Evolutionary conservation across 148 eudicot genomes (phyloP).

Genomic region (Camellia japonica): DNA sequence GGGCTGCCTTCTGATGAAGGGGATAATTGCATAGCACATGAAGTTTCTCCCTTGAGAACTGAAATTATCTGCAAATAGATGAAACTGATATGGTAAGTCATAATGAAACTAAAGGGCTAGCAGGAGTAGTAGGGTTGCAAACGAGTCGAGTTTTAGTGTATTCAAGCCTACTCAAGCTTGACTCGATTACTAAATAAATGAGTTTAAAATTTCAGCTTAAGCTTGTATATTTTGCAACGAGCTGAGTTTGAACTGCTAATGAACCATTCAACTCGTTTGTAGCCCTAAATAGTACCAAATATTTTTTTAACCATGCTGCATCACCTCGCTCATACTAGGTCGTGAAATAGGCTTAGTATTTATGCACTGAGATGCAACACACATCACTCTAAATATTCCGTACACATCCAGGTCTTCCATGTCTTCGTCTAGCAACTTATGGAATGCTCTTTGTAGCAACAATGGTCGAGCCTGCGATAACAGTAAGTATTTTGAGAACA

Average conservation of each 20-base stretch:
- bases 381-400: constrained; percentile 14
- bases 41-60: constrained; percentile 15
- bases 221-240: too few species aligned
- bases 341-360: constrained; percentile 5
- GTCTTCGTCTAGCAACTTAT: constrained; percentile 16
- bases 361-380: constrained; percentile 15
- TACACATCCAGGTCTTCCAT: background rate
- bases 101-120: background rate
- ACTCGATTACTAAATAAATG: too few species aligned
- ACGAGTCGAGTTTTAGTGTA: too few species aligned
- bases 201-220: too few species aligned
- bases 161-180: too few species aligned
- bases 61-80: constrained; percentile 14
- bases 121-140: background rate
- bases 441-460: constrained; percentile 11
- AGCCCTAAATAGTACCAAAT: too few species aligned
- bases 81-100: background rate
- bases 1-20: constrained; percentile 22
- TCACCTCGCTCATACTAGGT: constrained; percentile 20
- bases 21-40: constrained; percentile 8
- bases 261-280: too few species aligned
- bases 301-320: background rate
- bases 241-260: too few species aligned
- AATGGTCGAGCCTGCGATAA: constrained; percentile 19
- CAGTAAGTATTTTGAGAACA: background rate